Evolutionary conservation across 176 grass and related monocot species (phyloP), one percentile per base, ranked within the genome.

Genomic region (Cenchrus americanus): DNA sequence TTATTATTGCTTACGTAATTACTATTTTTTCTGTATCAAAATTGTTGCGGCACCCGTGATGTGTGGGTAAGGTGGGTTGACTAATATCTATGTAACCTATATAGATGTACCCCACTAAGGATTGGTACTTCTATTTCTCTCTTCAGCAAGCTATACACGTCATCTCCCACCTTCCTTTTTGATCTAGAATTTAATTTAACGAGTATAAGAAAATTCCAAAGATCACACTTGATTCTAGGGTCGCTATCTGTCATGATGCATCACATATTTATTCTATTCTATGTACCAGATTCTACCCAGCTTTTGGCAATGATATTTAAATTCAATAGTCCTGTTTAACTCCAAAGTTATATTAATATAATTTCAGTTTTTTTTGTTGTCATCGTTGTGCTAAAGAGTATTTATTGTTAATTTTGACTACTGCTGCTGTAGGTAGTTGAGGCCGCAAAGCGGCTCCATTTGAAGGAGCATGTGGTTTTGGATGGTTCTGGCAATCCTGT

Each of bases 401-500:
- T 77, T 12, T 44, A 57, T 57, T 69, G 49, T 22, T 81, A 23
- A 54, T 81, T 37, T 43, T 58, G 14, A 12, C 55, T 57, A 15
- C 68, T 69, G 24, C 55, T 87, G 14, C 78, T 58, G 80, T 83
- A 99, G 96, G 96, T 99, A 17, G 87, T 99, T 14, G 93, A 99
- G 83, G 93, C 96, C 47, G 96, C 93, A 86, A 96, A 94, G 77
- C 69, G 80, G 23, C 93, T 99, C 42, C 96, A 96, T 81, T 64
- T 99, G 66, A 99, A 99, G 84, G 96, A 99, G 73, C 96, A 99
- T 75, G 48, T 68, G 51, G 93, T 96, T 78, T 83, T 99, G 66
- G 96, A 99, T 96, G 96, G 96, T 82, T 99, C 91, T 86, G 93
- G 91, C 52, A 92, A 96, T 87, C 82, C 59, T 78, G 81, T 99